Evolutionary conservation across 208 protist genomes (phyloP), one percentile per base, ranked within the genome.

Genomic region (Trypanosoma lewisi): DNA sequence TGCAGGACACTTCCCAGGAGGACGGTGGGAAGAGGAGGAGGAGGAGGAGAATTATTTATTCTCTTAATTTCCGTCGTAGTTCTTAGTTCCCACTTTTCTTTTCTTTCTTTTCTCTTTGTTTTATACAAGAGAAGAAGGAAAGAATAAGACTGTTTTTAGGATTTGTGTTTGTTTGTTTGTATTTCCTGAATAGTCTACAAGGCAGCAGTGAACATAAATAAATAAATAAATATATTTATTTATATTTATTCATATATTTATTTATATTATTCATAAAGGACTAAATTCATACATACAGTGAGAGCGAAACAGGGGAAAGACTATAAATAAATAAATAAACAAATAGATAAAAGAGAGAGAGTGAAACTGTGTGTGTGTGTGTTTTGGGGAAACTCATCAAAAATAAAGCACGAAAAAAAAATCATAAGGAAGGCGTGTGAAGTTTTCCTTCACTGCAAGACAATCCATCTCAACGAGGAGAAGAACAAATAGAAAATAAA

Each of bases 161-260:
- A 3, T 51, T 8, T 30, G 2, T 51, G 47, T 51, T 21, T 51
- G 19, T 30, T 9, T 51, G 47, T 51, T 51, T 23, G n/a, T 49
- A 23, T 12, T n/a, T n/a, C n/a, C n/a, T n/a, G n/a, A n/a, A n/a
- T n/a, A 23, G 27, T 4, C 8, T 16, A 53, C 17, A 34, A 8
- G 49, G 14, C 4, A 21, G 9, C 4, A 42, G 31, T 25, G 16
- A 57, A 19, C 12, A 36, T 25, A 25, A 5, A 36, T 27, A 57
- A 4, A 42, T 42, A 42, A 27, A 53, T 53, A 53, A 31, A 53
- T 53, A 53, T 53, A 33, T 53, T 11, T 53, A 31, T 53, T 7
- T 53, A 53, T 53, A 53, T 53, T 11, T 33, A 28, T 12, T 3
- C 27, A 27, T 5, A 48, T 48, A 48, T 48, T 21, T 48, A 23